phyloP scores from a whole-genome alignment of 495 filamentous ascomycete genomes.

The Apodospora peruviana region DNA sequence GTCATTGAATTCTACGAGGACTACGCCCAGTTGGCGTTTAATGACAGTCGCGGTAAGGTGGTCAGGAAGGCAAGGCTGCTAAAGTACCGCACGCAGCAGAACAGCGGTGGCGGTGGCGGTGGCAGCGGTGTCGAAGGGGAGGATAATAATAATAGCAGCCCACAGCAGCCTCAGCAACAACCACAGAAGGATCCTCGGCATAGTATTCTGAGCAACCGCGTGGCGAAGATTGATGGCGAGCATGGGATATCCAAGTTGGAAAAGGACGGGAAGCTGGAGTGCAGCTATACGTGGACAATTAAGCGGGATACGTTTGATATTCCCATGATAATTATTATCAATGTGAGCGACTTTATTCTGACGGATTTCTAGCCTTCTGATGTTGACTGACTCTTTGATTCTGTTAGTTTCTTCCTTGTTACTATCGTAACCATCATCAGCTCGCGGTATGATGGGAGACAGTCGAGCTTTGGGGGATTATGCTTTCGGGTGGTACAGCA shows the following conservation, averaged over 20 bases:
- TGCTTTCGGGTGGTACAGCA: background rate
- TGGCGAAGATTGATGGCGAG: constrained; percentile 65
- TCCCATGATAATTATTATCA: constrained; percentile 96
- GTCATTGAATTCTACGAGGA: constrained; percentile 95
- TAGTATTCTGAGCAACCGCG: constrained; percentile 47
- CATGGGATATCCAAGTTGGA: constrained; percentile 70
- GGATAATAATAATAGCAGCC: constrained; percentile 2
- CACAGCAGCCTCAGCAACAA: constrained; percentile 24
- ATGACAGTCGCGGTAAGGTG: constrained; percentile 76
- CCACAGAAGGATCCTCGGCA: constrained; percentile 37
- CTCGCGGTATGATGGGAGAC: constrained; percentile 32
- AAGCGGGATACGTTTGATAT: constrained; percentile 97
- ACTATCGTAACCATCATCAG: constrained; percentile 43
- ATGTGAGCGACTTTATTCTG: constrained; percentile 61
- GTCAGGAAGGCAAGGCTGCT: constrained; percentile 80
- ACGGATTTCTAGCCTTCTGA: background rate
- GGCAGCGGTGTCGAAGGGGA: constrained; percentile 15
- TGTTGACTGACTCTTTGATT: background rate
- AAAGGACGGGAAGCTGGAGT: constrained; percentile 88
- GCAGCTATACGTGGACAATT: constrained; percentile 93
- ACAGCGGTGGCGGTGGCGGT: constrained; percentile 17
- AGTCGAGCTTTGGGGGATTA: background rate
- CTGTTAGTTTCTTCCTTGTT: constrained; percentile 45
- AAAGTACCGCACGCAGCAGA: constrained; percentile 79
- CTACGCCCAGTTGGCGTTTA: constrained; percentile 85